A percentile compares a stretch with the other conserved stretches of the same genome.
Conservation (phyloP, 768 basidiomycete genomes). For the Favolaschia claudopus region DNA sequence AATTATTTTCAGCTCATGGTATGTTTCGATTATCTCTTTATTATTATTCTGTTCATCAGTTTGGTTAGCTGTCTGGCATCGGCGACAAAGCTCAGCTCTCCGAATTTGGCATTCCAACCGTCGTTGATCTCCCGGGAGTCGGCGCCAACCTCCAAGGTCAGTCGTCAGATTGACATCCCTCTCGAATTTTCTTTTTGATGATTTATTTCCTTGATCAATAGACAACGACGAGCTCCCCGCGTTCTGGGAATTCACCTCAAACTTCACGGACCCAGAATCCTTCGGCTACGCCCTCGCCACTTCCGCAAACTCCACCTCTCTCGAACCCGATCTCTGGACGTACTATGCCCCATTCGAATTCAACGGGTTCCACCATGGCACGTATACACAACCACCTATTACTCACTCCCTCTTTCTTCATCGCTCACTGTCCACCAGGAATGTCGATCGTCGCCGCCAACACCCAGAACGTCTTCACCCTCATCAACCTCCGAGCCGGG, state of each 20-base stretch:
- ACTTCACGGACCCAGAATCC: too few species aligned
- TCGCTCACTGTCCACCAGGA: conserved; percentile 25
- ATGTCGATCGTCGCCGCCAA: conserved; percentile 20
- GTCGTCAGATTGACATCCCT: background rate
- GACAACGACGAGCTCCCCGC: conserved; percentile 38
- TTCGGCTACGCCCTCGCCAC: conserved; percentile 30
- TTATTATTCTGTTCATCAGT: background rate
- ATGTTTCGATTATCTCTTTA: background rate
- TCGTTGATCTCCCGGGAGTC: conserved; percentile 41
- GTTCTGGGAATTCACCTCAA: conserved; percentile 35
- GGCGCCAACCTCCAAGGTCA: conserved; percentile 44
- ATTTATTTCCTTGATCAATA: conserved; percentile 4
- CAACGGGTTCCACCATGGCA: conserved; percentile 35
- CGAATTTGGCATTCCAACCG: conserved; percentile 33
- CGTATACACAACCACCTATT: background rate
- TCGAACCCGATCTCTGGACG: conserved; percentile 34
- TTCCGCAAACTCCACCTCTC: conserved; percentile 20
- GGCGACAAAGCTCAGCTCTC: conserved; percentile 34
- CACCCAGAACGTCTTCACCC: conserved; percentile 31
- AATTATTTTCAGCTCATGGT: conserved; percentile 32
- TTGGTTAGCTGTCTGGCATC: conserved; percentile 40
- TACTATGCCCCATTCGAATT: conserved; percentile 32
- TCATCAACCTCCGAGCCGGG: conserved; percentile 33
- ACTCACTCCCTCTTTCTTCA: background rate
- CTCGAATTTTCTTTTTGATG: too few species aligned